A percentile compares a stretch with the other conserved stretches of the same genome.
These are phyloP conservation scores for Grosmannia serpens DNA, from an alignment of 2,329 filamentous ascomycete genomes.

Conservation along the genomic window DNA sequence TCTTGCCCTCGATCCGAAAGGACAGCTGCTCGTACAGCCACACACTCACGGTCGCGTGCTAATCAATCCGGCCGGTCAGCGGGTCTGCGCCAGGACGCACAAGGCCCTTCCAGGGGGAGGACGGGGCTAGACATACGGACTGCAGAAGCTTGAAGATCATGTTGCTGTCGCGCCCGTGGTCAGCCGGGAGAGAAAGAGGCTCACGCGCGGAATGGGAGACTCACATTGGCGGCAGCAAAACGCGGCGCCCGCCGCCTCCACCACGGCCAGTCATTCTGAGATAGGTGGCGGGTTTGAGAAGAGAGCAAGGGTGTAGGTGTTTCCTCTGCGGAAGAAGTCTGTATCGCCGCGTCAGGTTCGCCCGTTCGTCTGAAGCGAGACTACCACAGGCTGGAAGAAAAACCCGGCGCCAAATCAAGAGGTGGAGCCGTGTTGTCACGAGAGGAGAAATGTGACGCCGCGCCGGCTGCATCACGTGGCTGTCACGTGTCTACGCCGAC, in stretches of 20 bases:
- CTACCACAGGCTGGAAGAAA: not conserved
- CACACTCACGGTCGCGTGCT: slow-evolving; percentile 77
- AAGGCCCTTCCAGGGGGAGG: not conserved
- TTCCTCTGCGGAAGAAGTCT: not conserved
- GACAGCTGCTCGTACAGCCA: slow-evolving; percentile 96
- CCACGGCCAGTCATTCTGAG: slow-evolving; percentile 45
- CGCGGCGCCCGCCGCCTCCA: slow-evolving; percentile 47
- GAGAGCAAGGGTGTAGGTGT: not conserved
- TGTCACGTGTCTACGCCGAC: no score
- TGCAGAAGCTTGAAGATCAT: slow-evolving; percentile 91
- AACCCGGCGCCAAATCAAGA: not conserved
- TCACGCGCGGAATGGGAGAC: not conserved
- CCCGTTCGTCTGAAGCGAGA: not conserved
- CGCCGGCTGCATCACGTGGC: no score
- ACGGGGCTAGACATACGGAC: slow-evolving; percentile 16
- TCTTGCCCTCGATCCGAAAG: slow-evolving; percentile 92
- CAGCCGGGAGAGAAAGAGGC: not conserved
- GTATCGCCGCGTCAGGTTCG: not conserved
- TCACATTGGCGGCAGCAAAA: slow-evolving; percentile 45
- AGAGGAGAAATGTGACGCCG: no score
- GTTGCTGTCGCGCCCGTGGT: slow-evolving; percentile 34
- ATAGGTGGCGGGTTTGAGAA: not conserved
- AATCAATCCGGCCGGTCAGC: slow-evolving; percentile 12
- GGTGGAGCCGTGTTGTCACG: no score
- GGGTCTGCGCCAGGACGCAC: not conserved